phyloP scores from a whole-genome alignment of 1,284 basidiomycete genomes.

The Pseudozyma tsukubaensis region DNA sequence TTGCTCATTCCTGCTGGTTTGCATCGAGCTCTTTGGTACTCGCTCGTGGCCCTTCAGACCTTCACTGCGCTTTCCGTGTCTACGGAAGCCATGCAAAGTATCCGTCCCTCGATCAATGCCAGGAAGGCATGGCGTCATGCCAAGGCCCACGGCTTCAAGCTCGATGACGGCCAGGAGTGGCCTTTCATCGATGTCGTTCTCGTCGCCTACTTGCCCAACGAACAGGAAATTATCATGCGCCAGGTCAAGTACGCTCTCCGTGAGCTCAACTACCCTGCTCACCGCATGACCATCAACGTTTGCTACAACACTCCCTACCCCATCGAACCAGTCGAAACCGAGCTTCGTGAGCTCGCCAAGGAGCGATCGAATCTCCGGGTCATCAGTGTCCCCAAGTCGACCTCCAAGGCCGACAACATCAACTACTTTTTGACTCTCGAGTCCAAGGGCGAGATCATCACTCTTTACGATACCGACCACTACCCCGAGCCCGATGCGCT shows the following conservation, averaged over 20 bases:
- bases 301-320: slow-evolving; percentile 62
- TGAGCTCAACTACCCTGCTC: slow-evolving; percentile 55
- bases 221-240: slow-evolving; percentile 60
- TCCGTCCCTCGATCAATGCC: slow-evolving; percentile 56
- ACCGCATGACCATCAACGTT: slow-evolving; percentile 57
- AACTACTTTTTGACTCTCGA: slow-evolving; percentile 59
- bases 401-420: slow-evolving; percentile 61
- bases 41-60: slow-evolving; percentile 51
- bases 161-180: slow-evolving; percentile 53
- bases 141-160: slow-evolving; percentile 47
- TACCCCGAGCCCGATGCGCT: slow-evolving; percentile 58
- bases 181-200: slow-evolving; percentile 59
- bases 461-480: slow-evolving; percentile 62
- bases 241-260: slow-evolving; percentile 58
- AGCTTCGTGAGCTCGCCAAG: slow-evolving; percentile 42
- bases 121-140: slow-evolving; percentile 53
- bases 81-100: slow-evolving; percentile 56
- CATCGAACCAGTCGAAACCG: slow-evolving; percentile 54
- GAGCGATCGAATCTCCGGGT: slow-evolving; percentile 51
- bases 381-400: slow-evolving; percentile 59
- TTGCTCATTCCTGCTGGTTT: slow-evolving; percentile 44
- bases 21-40: slow-evolving; percentile 56
- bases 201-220: slow-evolving; percentile 61
- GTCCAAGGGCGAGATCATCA: slow-evolving; percentile 54
- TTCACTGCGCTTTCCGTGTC: slow-evolving; percentile 56